Evolutionary conservation across 768 basidiomycete species (phyloP).

Genomic region (Tricholoma terreum): DNA sequence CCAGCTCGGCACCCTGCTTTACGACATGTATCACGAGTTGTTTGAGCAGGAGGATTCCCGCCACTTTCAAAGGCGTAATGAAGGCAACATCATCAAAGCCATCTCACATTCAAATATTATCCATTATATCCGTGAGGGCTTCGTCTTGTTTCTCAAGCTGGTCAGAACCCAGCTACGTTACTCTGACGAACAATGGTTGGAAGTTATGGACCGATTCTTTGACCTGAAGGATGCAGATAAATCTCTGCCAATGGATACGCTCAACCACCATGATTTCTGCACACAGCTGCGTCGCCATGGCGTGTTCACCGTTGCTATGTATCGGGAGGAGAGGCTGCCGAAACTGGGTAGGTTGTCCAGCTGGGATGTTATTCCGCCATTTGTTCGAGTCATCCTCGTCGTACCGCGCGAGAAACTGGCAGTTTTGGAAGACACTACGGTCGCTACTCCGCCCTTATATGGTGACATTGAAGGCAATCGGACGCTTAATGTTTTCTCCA

Average conservation of each 20-base stretch:
- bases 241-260: slow-evolving; percentile 24
- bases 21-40: slow-evolving; percentile 36
- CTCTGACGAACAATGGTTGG: slow-evolving; percentile 22
- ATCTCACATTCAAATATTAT: slow-evolving; percentile 10
- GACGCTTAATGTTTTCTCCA: slow-evolving; percentile 24
- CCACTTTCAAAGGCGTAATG: slow-evolving; percentile 14
- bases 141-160: slow-evolving; percentile 29
- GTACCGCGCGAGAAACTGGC: slow-evolving; percentile 28
- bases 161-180: slow-evolving; percentile 12
- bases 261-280: slow-evolving; percentile 32
- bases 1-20: slow-evolving; percentile 35
- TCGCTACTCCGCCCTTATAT: slow-evolving; percentile 26
- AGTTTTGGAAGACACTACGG: slow-evolving; percentile 16
- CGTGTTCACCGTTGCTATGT: slow-evolving; percentile 16
- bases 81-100: slow-evolving; percentile 14
- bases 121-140: slow-evolving; percentile 32
- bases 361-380: slow-evolving; percentile 25
- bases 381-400: slow-evolving; percentile 28
- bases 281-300: slow-evolving; percentile 29
- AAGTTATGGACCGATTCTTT: slow-evolving; percentile 28
- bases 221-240: slow-evolving; percentile 18
- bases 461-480: slow-evolving; percentile 18
- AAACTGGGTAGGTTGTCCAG: slow-evolving; percentile 21
- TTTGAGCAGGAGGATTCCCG: slow-evolving; percentile 33
- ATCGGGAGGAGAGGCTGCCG: not conserved